Evolutionary conservation across 208 protist genomes (phyloP).

Genomic region (Wallacemonas sp.): DNA sequence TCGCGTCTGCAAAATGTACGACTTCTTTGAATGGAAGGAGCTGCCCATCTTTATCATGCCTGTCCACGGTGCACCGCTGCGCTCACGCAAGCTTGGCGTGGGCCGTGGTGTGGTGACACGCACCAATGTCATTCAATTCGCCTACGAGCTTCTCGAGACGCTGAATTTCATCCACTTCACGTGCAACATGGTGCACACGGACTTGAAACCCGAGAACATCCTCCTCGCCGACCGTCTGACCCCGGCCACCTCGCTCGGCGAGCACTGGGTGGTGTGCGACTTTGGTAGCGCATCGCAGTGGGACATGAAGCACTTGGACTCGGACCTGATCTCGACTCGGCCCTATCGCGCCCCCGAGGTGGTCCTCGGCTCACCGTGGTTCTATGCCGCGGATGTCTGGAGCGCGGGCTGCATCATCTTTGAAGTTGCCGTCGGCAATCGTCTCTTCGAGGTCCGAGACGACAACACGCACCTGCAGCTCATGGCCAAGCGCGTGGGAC

Average conservation of each 20-base stretch:
- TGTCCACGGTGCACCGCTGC: slow-evolving; percentile 75
- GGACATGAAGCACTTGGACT: slow-evolving; percentile 67
- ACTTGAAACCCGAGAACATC: slow-evolving; percentile 98
- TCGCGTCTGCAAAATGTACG: slow-evolving; percentile 65
- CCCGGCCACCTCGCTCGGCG: slow-evolving; percentile 46
- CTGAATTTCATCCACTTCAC: slow-evolving; percentile 80
- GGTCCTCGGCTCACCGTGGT: slow-evolving; percentile 86
- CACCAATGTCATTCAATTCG: slow-evolving; percentile 51
- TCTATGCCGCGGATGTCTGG: slow-evolving; percentile 94
- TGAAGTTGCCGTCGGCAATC: slow-evolving; percentile 88
- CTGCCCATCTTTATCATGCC: slow-evolving; percentile 84
- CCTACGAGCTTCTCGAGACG: slow-evolving; percentile 76
- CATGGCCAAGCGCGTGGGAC: slow-evolving; percentile 72
- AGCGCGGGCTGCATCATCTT: slow-evolving; percentile 93
- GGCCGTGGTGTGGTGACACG: slow-evolving; percentile 58
- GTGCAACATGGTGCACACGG: slow-evolving; percentile 94
- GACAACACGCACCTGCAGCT: slow-evolving; percentile 83
- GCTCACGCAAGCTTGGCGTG: slow-evolving; percentile 66
- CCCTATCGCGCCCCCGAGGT: slow-evolving; percentile 94
- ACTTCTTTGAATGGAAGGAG: slow-evolving; percentile 75
- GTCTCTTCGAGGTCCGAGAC: slow-evolving; percentile 91
- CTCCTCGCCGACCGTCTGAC: slow-evolving; percentile 69
- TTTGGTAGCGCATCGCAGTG: slow-evolving; percentile 88
- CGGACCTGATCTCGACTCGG: slow-evolving; percentile 86
- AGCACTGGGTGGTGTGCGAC: slow-evolving; percentile 81